These are phyloP conservation scores for Colletotrichum eleusines DNA, from an alignment of 2,329 filamentous ascomycete genomes.

Conservation along the genomic window DNA sequence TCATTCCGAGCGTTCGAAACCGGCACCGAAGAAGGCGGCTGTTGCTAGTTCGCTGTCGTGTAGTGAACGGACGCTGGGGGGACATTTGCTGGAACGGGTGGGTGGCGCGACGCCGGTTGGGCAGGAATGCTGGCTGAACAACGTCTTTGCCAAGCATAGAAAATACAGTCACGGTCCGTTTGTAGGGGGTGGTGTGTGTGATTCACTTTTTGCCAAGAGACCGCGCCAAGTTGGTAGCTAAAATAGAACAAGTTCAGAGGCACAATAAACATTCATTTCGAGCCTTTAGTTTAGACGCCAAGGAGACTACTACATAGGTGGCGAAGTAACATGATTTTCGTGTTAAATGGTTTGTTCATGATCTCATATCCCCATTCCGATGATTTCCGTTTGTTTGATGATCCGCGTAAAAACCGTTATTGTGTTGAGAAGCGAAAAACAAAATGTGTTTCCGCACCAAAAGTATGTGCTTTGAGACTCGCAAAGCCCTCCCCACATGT, in stretches of 20 bases:
- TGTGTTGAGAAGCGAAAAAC: neutral
- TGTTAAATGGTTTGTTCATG: conserved; percentile 23
- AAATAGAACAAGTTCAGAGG: neutral
- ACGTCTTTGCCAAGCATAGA: neutral
- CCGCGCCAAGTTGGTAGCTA: neutral
- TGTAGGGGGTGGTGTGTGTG: neutral
- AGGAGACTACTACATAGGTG: conserved; percentile 38
- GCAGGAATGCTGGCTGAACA: neutral
- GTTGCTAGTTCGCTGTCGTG: neutral
- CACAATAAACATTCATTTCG: conserved; percentile 36
- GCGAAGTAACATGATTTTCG: conserved; percentile 37
- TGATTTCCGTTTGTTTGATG: conserved; percentile 21
- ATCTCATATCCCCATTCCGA: conserved; percentile 38
- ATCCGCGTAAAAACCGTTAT: conserved; percentile 23
- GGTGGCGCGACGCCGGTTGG: neutral
- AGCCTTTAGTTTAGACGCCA: conserved; percentile 14
- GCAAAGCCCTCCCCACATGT: conserved; percentile 28
- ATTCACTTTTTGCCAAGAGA: neutral
- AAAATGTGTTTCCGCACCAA: conserved; percentile 18
- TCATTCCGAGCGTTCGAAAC: neutral
- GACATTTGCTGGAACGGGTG: neutral
- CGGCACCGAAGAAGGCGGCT: neutral
- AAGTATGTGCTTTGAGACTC: conserved; percentile 30
- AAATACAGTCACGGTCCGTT: neutral
- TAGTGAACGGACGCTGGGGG: no score